Base-by-base conservation (phyloP, 495 filamentous ascomycete genomes). In the Elasticomyces elasticus region DNA sequence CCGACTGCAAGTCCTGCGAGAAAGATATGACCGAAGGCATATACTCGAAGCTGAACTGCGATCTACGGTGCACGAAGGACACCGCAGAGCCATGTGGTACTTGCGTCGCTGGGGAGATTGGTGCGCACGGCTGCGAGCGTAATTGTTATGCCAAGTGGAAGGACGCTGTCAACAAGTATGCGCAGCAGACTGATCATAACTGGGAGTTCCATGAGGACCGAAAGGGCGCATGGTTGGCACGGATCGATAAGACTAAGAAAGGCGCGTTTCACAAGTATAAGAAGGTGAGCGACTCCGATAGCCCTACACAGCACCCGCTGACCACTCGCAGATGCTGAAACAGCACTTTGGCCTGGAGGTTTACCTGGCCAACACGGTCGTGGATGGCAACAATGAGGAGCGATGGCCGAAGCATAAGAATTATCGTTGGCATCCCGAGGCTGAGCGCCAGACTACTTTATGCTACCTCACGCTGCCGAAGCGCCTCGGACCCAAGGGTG, bases 401-500 rank as follows among this genome's bases (percentile, higher is more conserved):
- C 12, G 26, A 10, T 47, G 44, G 44, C 44, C 44, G 27, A 28
- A 47, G 44, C 20, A 47, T 24, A 28, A 28, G 25, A 47, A 47
- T 28, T 9, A 37, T 50, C 30, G 30, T 24, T 31, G 47, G 47
- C 10, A 33, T 20, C 5, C 5, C n/a, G n/a, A 9, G 12, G 49
- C 40, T 23, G 35, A 23, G 7, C 25, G 5, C 2, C 11, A 38
- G 38, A 53, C 51, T 15, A 53, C 51, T 13, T 25, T 53, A 10
- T 53, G 51, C 40, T 53, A 53, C 40, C 22, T 53, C 22, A 45
- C 40, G 4, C 51, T 53, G 7, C 51, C 40, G 5, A 17, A 53
- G 22, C 3, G 6, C 5, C 5, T 30, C 20, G 30, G 6, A 2
- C 19, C 15, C 2, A 5, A 12, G 6, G 15, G 5, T 6, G 4